A percentile compares a stretch with the other conserved stretches of the same genome.
These are phyloP conservation scores for Macrolepiota albuminosa DNA, from an alignment of 768 basidiomycete genomes.

Conservation along the genomic window DNA sequence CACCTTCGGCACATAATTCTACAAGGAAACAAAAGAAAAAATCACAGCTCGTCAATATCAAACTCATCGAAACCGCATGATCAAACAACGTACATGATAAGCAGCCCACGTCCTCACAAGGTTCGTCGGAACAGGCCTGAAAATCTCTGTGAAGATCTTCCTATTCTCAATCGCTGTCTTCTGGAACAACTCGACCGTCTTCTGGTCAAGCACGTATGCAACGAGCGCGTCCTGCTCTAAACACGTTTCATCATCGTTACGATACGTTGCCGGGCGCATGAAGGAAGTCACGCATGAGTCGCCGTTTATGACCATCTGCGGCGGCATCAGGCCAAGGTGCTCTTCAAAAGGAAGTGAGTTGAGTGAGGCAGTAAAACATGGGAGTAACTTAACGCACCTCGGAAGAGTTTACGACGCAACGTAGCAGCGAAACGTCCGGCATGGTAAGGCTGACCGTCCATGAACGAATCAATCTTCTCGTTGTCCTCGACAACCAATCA, in stretches of 20 bases:
- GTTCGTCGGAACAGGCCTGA: constrained; percentile 84
- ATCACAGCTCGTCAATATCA: neutral
- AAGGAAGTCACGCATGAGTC: constrained; percentile 42
- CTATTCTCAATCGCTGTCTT: constrained; percentile 78
- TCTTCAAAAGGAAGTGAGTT: constrained; percentile 37
- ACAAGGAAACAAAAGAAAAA: neutral
- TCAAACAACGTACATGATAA: constrained; percentile 59
- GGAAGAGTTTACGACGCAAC: constrained; percentile 78
- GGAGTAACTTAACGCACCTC: constrained; percentile 38
- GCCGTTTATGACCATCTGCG: constrained; percentile 48
- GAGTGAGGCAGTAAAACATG: neutral
- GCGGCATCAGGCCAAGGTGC: constrained; percentile 80
- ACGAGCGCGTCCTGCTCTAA: constrained; percentile 53
- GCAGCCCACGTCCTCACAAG: constrained; percentile 72
- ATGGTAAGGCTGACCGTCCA: constrained; percentile 76
- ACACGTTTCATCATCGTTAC: constrained; percentile 64
- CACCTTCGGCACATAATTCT: constrained; percentile 73
- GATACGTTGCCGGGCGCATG: constrained; percentile 77
- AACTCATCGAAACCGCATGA: neutral
- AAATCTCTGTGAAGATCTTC: constrained; percentile 82
- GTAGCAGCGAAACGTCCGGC: constrained; percentile 89
- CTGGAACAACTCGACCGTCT: constrained; percentile 55
- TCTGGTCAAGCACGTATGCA: no score
- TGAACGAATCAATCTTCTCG: constrained; percentile 66
- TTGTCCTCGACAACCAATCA: constrained; percentile 88